Evolutionary conservation across 108 stramenopile genomes (phyloP), one percentile per base, ranked within the genome.

Genomic region (Stephanodiscus minutulus): DNA sequence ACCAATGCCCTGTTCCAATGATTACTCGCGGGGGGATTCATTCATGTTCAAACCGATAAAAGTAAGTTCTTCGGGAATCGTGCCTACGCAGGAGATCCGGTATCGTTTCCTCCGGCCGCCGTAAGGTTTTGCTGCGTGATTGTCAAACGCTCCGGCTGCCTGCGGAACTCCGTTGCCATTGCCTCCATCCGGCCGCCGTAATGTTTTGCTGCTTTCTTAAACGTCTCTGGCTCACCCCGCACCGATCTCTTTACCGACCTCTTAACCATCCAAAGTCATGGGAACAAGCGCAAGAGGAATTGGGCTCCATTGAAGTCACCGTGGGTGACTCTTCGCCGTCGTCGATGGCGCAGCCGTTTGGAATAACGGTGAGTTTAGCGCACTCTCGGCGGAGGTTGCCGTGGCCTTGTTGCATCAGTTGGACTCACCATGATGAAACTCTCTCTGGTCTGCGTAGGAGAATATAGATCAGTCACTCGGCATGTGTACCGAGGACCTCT

Each of bases 401-500:
- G 3, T 33, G 7, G 39, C 5, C 35, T 6, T 15, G 11, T 11
- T 2, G 3, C 2, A 15, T 3, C 11, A 3, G 43, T 15, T 15
- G 0, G 22, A 24, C 41, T 47, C 15, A 50, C 25, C 39, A 1
- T 15, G 25, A 37, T 55, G 18, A 6, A 24, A 18, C 18, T n/a
- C 39, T 46, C 17, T 61, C 61, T 56, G 12, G n/a, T 35, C 37
- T 24, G 27, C 24, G 2, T 59, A 91, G 88, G 72, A 73, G 43
- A 70, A 83, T 11, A 76, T 92, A 13, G 91, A 95, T 69, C 74
- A 82, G 29, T 68, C 63, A 28, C 84, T 95, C 21, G 84, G 86
- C 37, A 66, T 95, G 25, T 82, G 81, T 21, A 85, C 89, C 0
- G 74, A 81, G 50, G 94, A 95, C 66, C 85, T 95, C 2, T 95